Evolutionary conservation across 768 basidiomycete species (phyloP).

Genomic region (Grammothele lineata): DNA sequence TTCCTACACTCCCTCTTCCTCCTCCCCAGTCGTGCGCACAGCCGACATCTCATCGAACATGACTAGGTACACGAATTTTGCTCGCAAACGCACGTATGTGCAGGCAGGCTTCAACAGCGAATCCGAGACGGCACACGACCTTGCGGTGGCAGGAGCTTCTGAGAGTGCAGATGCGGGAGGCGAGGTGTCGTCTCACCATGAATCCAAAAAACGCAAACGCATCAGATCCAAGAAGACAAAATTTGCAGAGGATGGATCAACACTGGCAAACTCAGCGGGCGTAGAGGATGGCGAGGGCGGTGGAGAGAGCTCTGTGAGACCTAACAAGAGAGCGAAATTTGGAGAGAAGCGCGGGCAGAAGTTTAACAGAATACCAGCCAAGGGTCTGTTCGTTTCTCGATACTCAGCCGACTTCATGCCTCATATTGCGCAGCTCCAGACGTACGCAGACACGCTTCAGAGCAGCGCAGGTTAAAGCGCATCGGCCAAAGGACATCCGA

Average conservation of each 20-base stretch:
- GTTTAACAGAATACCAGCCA: too few species aligned
- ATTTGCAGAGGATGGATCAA: too few species aligned
- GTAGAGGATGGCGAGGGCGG: constrained; percentile 5
- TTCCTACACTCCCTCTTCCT: too few species aligned
- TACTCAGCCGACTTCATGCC: too few species aligned
- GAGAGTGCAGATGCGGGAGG: too few species aligned
- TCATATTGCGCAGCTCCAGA: too few species aligned
- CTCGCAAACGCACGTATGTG: constrained; percentile 68
- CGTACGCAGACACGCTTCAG: constrained; percentile 35
- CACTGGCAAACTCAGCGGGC: background rate
- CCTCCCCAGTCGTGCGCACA: too few species aligned
- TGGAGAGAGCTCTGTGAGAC: constrained; percentile 20
- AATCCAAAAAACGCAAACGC: constrained; percentile 38
- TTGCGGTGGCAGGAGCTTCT: too few species aligned
- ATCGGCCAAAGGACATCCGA: constrained; percentile 48
- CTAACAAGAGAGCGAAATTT: constrained; percentile 10
- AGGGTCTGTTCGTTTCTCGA: too few species aligned
- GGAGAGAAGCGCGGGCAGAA: constrained; percentile 20
- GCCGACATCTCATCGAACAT: constrained; percentile 33
- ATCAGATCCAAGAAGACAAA: constrained; percentile 38
- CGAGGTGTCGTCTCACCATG: too few species aligned
- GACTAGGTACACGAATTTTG: constrained; percentile 74
- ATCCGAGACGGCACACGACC: constrained; percentile 1
- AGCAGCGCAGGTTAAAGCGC: constrained; percentile 63
- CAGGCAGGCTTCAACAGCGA: constrained; percentile 51